Evolutionary conservation across 1,284 basidiomycete genomes (phyloP).

Genomic region (Ustilago curta): DNA sequence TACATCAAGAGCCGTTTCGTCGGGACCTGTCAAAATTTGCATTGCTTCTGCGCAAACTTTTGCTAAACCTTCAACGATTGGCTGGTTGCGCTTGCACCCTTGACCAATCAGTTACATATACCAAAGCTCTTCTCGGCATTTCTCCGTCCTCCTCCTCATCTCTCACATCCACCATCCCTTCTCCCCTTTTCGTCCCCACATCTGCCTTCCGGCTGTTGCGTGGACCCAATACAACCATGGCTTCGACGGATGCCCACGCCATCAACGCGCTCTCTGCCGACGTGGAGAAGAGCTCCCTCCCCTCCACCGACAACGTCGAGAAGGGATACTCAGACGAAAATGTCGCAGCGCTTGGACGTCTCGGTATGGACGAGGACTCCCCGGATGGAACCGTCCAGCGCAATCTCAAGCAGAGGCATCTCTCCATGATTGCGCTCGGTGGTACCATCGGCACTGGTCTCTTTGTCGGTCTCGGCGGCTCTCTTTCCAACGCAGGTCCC

Average conservation of each 20-base stretch:
- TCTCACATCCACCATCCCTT: neutral
- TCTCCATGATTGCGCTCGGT: conserved; percentile 63
- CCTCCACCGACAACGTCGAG: conserved; percentile 24
- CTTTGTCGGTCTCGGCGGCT: conserved; percentile 81
- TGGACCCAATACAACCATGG: conserved; percentile 9
- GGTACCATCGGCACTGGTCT: conserved; percentile 68
- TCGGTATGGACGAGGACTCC: conserved; percentile 38
- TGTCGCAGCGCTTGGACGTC: conserved; percentile 22
- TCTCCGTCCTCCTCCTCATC: neutral
- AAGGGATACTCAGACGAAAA: conserved; percentile 21
- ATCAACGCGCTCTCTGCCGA: conserved; percentile 20
- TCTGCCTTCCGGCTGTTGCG: neutral
- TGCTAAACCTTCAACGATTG: conserved; percentile 16
- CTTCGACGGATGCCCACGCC: conserved; percentile 20
- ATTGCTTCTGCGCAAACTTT: conserved; percentile 14
- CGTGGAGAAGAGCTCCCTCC: conserved; percentile 32
- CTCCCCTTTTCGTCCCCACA: neutral
- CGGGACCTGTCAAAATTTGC: conserved; percentile 11
- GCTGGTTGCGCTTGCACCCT: conserved; percentile 4
- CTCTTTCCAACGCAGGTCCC: conserved; percentile 71
- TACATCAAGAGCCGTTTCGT: too few relatives aligned
- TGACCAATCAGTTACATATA: conserved; percentile 23
- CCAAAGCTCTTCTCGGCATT: neutral
- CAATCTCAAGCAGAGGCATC: conserved; percentile 58
- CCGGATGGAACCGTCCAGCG: conserved; percentile 41